A percentile compares a stretch with the other conserved stretches of the same genome.
These are phyloP conservation scores for Platanus orientalis DNA, from an alignment of 164 flowering plant species.

Conservation along the genomic window DNA sequence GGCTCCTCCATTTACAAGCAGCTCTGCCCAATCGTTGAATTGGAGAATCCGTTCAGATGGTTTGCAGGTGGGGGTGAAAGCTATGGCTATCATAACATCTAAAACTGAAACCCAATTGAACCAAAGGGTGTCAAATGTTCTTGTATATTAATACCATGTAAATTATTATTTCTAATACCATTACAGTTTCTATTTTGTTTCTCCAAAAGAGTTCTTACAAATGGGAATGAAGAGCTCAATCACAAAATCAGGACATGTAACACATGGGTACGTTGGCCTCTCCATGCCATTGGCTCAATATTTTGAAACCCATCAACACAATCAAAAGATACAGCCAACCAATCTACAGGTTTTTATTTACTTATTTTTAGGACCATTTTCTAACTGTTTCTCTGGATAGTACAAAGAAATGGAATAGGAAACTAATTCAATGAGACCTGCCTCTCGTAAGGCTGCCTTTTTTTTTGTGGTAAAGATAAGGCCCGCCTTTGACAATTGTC, in stretches of 20 bases:
- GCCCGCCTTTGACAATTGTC: no score
- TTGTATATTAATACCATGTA: no score
- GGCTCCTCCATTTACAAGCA: conserved; percentile 90
- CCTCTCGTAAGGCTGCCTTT: no score
- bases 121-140: conserved; percentile 2
- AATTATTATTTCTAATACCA: no score
- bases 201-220: no score
- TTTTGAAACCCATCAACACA: background rate
- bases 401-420: background rate
- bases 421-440: no score
- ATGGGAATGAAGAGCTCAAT: no score
- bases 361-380: no score
- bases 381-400: background rate
- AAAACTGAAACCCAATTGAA: conserved; percentile 52
- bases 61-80: conserved; percentile 78
- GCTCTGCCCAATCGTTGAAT: conserved; percentile 77
- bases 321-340: background rate
- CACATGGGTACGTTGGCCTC: background rate
- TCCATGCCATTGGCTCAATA: no score
- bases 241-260: background rate
- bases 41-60: conserved; percentile 77
- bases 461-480: no score
- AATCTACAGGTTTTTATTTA: background rate
- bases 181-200: no score
- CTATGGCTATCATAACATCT: conserved; percentile 76